Evolutionary conservation across 106 monocot genomes (phyloP), one percentile per base, ranked within the genome.

Genomic region (Dioscorea alata): DNA sequence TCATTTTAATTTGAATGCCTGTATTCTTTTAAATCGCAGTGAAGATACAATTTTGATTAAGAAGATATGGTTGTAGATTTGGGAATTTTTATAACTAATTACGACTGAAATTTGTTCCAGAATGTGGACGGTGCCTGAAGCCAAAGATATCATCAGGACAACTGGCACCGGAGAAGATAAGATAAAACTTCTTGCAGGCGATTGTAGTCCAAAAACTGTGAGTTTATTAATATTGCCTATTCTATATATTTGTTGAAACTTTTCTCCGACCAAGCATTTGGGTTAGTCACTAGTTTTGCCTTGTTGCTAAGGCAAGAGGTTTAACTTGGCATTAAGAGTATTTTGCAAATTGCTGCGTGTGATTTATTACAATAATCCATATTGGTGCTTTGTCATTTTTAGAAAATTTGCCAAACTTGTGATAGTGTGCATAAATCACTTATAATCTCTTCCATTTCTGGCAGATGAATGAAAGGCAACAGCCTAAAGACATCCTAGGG

Each of bases 51-150:
- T 42, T 42, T 42, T 42, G 10, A 42, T 42, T 10, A 6, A 42
- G 42, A 42, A 42, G 1, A 42, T 8, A 42, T 42, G 42, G 4
- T 10, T 42, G 42, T 42, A 6, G 4, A 42, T 6, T 10, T 6
- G 6, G 6, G 10, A 1, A 42, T 42, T 42, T 42, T 10, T 6
- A 6, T 42, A 42, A 42, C 42, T 42, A 42, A 42, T 42, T 42
- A 42, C 4, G 42, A 42, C 9, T 42, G 33, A 52, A 49, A 52
- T 50, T 50, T 24, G 32, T 59, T 34, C 16, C 79, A 97, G 96
- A 81, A 92, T 89, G 82, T 97, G 89, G 96, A 66, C 73, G 19
- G 75, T 89, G 66, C 96, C 96, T 68, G 96, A 92, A 81, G 66
- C 82, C 68, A 81, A 78, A 74, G 83, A 92, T n/a, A 78, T 85